Base-by-base conservation (phyloP, 192 early-diverging fungal species). In the Coemansia sp. region DNA sequence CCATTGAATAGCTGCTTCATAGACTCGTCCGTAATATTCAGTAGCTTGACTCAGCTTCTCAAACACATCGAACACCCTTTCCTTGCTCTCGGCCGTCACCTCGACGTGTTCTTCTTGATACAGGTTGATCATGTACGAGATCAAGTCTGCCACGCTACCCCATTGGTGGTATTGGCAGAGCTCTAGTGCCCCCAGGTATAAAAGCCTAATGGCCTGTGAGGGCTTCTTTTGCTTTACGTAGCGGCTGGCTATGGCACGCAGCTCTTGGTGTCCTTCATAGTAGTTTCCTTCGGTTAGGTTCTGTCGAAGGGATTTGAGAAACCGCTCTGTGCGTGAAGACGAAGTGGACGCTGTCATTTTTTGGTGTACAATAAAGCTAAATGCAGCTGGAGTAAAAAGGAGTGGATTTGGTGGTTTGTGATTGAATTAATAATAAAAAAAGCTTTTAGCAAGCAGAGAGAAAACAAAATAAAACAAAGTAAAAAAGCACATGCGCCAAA, bases 221-320 rank as follows among this genome's bases (percentile, higher is more conserved):
- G 82, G 77, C 57, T 91, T 90, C 29, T 91, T 81, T 50, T 93
- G 90, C 63, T 93, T 94, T n/a, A 93, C 81, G 30, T 88, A 85
- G 24, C 92, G 91, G 62, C 87, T 85, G 60, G 85, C 87, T 11
- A 95, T 86, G 30, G 94, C 94, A 32, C 92, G 89, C 69, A 94
- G 88, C 90, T 95, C 95, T 64, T 97, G 94, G 63, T 97, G 93
- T 2, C 92, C 91, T 63, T 95, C 94, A 78, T 97, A 97, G 78
- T 94, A 95, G 74, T 94, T 92, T 29, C 88, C 91, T 35, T 80
- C 74, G 49, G 82, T 81, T 22, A 91, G 77, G 51, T 85, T 88
- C 43, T 85, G 74, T 9, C 83, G 81, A 34, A 83, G 70, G 38
- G 82, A 85, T 47, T 81, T 68, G 35, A 75, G 59, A 38, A 68